phyloP scores from a whole-genome alignment of 352 stramenopile species.

The Pythium vanterpoolii region DNA sequence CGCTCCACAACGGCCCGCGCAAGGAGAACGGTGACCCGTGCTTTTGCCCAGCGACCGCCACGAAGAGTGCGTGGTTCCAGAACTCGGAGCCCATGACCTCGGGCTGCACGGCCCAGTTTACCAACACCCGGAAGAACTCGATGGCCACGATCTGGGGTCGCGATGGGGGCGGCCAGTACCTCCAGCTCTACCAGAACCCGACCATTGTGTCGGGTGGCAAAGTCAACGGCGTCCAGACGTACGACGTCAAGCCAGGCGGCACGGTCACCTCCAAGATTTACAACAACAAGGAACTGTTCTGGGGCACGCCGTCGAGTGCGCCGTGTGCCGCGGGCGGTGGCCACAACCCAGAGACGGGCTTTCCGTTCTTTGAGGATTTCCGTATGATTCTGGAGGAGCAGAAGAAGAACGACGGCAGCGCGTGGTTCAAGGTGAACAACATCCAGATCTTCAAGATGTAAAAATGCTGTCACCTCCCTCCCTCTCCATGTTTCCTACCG shows the following conservation, averaged over 20 bases:
- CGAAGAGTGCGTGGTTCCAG: slow-evolving; percentile 56
- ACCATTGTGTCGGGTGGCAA: slow-evolving; percentile 58
- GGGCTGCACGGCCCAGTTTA: slow-evolving; percentile 66
- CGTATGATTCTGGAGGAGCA: slow-evolving; percentile 73
- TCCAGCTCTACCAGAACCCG: slow-evolving; percentile 72
- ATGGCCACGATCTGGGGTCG: slow-evolving; percentile 65
- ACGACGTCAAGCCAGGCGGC: slow-evolving; percentile 53
- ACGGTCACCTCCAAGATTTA: slow-evolving; percentile 66
- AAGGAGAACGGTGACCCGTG: slow-evolving; percentile 40
- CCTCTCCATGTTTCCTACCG: background rate
- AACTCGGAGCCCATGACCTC: slow-evolving; percentile 60
- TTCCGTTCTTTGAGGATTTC: slow-evolving; percentile 80
- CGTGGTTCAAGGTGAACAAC: slow-evolving; percentile 68
- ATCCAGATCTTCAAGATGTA: slow-evolving; percentile 42
- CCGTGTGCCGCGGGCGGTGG: slow-evolving; percentile 43
- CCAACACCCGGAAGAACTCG: slow-evolving; percentile 49
- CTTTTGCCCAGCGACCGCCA: slow-evolving; percentile 44
- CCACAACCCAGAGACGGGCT: slow-evolving; percentile 58
- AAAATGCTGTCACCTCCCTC: background rate
- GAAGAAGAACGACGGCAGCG: slow-evolving; percentile 63
- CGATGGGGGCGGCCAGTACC: slow-evolving; percentile 57
- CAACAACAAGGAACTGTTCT: slow-evolving; percentile 73
- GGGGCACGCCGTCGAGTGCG: slow-evolving; percentile 40
- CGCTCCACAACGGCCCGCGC: slow-evolving; percentile 64
- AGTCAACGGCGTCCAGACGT: slow-evolving; percentile 49